phyloP scores from a whole-genome alignment of 169 alveolate genomes.

The Amoebophrya sp. region DNA sequence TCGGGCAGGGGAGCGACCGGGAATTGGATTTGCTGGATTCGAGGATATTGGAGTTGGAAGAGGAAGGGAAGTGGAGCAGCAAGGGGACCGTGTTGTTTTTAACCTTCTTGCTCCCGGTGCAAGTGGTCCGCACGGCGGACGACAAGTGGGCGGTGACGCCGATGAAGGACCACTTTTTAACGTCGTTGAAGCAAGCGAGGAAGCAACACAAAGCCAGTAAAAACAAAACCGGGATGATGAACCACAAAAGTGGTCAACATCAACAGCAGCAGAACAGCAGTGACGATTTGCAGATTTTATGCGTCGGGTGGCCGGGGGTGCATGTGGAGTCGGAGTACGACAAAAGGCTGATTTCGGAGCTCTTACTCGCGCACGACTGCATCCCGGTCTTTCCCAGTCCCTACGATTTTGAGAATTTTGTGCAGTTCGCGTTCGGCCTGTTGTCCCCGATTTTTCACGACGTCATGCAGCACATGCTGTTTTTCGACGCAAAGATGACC shows the following conservation, averaged over 20 bases:
- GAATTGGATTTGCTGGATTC: no score
- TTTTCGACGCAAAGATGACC: neutral
- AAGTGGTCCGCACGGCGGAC: neutral
- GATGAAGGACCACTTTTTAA: neutral
- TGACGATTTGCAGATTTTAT: neutral
- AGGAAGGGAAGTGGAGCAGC: neutral
- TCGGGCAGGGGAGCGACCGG: no score
- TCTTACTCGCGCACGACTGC: neutral
- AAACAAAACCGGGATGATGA: no score
- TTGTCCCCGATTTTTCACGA: neutral
- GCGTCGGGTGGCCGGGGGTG: neutral
- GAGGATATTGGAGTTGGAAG: neutral
- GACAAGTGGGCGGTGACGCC: neutral
- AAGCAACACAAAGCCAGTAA: no score
- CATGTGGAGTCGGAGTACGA: constrained; percentile 15
- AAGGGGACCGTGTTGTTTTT: neutral
- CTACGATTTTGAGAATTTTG: neutral
- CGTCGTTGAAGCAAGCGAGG: neutral
- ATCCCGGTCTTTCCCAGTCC: neutral
- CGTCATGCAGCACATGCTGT: neutral
- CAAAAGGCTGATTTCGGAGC: neutral
- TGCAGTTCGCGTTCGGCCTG: neutral
- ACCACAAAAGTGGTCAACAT: no score
- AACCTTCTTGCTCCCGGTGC: neutral
- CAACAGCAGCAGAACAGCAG: no score